Base-by-base conservation (phyloP, 2,329 filamentous ascomycete genomes). In the Torrubiellomyces zombiae region DNA sequence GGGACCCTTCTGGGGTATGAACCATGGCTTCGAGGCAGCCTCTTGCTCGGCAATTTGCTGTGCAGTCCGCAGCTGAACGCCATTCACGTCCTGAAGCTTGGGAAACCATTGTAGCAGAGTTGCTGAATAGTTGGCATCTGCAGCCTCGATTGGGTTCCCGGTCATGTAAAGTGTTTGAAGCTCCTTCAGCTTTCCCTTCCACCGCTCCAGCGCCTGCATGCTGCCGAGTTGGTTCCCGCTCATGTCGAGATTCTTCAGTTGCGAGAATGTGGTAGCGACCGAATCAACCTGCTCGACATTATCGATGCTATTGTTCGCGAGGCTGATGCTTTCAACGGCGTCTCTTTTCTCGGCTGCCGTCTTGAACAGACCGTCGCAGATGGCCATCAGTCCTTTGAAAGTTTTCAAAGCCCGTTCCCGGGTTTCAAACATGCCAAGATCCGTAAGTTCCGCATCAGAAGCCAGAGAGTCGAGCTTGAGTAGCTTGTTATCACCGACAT, bases 331-430 rank as follows among this genome's bases (percentile, higher is more conserved):
- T 34, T 75, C 59, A 24, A 98, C 75, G 4, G 76, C 75, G 23
- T 83, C 75, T 24, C 72, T 67, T 47, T 85, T 85, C 24, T 76
- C 73, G 31, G 75, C 60, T 9, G 65, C 45, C 3, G 66, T 74
- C 36, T 75, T 73, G 55, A 93, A 92, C 11, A 76, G 65, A 32
- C 69, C 58, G 26, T 91, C 74, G 45, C 80, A 83, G 23, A 94
- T 73, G 30, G 70, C 72, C 79, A 95, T 92, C 32, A 95, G 61
- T 2, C 80, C 86, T 26, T 79, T 80, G 53, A 95, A 94, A 33
- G 93, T 79, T 48, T 94, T 98, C 34, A 77, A 67, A 22, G 78
- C 72, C 2, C 73, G 74, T 4, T 75, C 70, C 30, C 65, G 67
- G 30, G 58, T 69, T 32, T 71, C 66, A 45, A 92, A 83, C 40